These are phyloP conservation scores for Cyberlindnera lachancei DNA, from an alignment of 805 yeast species.

Conservation along the genomic window DNA sequence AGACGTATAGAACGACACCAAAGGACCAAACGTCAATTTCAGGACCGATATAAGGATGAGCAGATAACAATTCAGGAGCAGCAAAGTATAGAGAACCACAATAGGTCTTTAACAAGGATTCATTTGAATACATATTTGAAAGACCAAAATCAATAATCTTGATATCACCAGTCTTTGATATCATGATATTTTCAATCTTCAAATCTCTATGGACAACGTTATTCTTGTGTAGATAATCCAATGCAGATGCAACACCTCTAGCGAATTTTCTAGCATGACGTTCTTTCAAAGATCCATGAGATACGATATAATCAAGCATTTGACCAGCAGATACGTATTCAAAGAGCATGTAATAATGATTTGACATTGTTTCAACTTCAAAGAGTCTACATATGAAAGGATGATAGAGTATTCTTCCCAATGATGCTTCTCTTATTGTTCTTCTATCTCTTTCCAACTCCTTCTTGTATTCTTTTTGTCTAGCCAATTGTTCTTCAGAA, in stretches of 20 bases:
- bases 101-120: conserved; percentile 74
- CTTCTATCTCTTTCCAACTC: conserved; percentile 88
- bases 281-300: conserved; percentile 92
- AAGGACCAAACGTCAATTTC: conserved; percentile 98
- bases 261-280: conserved; percentile 92
- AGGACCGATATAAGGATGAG: conserved; percentile 90
- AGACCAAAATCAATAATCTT: conserved; percentile 95
- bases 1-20: conserved; percentile 91
- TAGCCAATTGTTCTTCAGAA: conserved; percentile 47
- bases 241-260: conserved; percentile 87
- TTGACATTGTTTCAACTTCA: conserved; percentile 94
- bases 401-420: conserved; percentile 84
- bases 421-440: conserved; percentile 90
- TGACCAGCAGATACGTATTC: conserved; percentile 98
- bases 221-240: conserved; percentile 88
- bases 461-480: conserved; percentile 66
- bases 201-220: conserved; percentile 95
- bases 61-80: conserved; percentile 92
- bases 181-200: conserved; percentile 94
- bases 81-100: conserved; percentile 98
- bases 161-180: conserved; percentile 86
- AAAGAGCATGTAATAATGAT: conserved; percentile 93
- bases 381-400: conserved; percentile 87
- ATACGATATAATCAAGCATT: conserved; percentile 91
- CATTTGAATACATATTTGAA: conserved; percentile 74